These are phyloP conservation scores for Cyberlindnera nakhonratchasimensis DNA, from an alignment of 805 yeast genomes.

Conservation along the genomic window DNA sequence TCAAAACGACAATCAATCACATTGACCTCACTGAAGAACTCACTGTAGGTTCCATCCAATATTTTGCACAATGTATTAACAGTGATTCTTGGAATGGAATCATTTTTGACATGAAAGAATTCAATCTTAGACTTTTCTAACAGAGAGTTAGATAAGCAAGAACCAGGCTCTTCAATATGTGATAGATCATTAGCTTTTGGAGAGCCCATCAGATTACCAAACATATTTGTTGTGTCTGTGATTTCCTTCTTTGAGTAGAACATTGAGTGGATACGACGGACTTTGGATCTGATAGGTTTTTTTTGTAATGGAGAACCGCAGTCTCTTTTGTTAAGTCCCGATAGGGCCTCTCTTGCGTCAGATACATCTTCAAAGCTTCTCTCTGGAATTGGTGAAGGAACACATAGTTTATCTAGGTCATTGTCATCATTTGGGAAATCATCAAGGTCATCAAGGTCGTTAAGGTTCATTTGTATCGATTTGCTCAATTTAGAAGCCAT, in stretches of 20 bases:
- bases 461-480: slow-evolving; percentile 6
- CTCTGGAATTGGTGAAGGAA: slow-evolving; percentile 28
- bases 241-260: slow-evolving; percentile 54
- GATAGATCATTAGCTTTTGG: slow-evolving; percentile 11
- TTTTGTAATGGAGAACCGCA: slow-evolving; percentile 40
- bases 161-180: slow-evolving; percentile 14
- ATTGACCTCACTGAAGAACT: slow-evolving; percentile 39
- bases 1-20: slow-evolving; percentile 89
- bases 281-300: slow-evolving; percentile 33
- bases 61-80: slow-evolving; percentile 55
- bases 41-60: slow-evolving; percentile 50
- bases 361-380: slow-evolving; percentile 15
- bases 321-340: slow-evolving; percentile 28
- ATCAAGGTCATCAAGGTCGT: slow-evolving; percentile 13
- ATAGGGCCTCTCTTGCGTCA: slow-evolving; percentile 11
- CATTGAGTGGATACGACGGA: slow-evolving; percentile 67
- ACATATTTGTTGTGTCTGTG: slow-evolving; percentile 34
- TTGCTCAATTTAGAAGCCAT: slow-evolving; percentile 3
- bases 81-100: slow-evolving; percentile 67
- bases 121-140: slow-evolving; percentile 34
- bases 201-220: slow-evolving; percentile 27
- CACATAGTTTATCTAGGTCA: slow-evolving; percentile 24
- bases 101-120: slow-evolving; percentile 46
- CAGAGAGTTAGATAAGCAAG: slow-evolving; percentile 14
- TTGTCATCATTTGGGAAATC: slow-evolving; percentile 10